These are phyloP conservation scores for Coemansia javaensis DNA, from an alignment of 192 early-diverging fungal species.

Conservation along the genomic window DNA sequence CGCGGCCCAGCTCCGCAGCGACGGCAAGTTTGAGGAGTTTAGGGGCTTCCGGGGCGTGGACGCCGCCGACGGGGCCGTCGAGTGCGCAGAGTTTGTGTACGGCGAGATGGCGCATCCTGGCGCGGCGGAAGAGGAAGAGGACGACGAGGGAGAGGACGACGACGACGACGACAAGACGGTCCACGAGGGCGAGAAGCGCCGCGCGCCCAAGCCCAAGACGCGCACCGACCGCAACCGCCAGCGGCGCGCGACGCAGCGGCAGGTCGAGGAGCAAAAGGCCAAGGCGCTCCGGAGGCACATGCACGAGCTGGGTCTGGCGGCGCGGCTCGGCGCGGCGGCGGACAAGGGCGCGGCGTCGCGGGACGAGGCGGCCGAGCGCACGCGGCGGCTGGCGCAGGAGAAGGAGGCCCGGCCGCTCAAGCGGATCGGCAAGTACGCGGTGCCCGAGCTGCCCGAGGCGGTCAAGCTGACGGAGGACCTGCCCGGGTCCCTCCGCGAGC, in stretches of 20 bases:
- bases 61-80: conserved; percentile 13
- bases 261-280: conserved; percentile 30
- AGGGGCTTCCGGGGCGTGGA: conserved; percentile 5
- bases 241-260: conserved; percentile 33
- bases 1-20: conserved; percentile 30
- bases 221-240: conserved; percentile 56
- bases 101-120: conserved; percentile 24
- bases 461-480: conserved; percentile 47
- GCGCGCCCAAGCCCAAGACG: conserved; percentile 55
- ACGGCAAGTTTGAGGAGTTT: conserved; percentile 12
- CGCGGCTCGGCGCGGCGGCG: conserved; percentile 48
- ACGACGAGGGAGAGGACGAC: conserved; percentile 10
- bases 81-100: conserved; percentile 23
- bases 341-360: conserved; percentile 34
- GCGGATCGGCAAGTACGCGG: conserved; percentile 27
- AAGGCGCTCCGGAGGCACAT: conserved; percentile 41
- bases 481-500: conserved; percentile 32
- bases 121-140: conserved; percentile 12
- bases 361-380: conserved; percentile 15
- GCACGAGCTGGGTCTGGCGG: conserved; percentile 52
- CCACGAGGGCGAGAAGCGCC: conserved; percentile 12
- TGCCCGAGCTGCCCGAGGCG: conserved; percentile 24
- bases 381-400: conserved; percentile 20
- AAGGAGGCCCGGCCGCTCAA: conserved; percentile 24
- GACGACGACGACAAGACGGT: conserved; percentile 7